Evolutionary conservation across 169 alveolate genomes (phyloP), one percentile per base, ranked within the genome.

Genomic region (Cryptosporidium sp.): DNA sequence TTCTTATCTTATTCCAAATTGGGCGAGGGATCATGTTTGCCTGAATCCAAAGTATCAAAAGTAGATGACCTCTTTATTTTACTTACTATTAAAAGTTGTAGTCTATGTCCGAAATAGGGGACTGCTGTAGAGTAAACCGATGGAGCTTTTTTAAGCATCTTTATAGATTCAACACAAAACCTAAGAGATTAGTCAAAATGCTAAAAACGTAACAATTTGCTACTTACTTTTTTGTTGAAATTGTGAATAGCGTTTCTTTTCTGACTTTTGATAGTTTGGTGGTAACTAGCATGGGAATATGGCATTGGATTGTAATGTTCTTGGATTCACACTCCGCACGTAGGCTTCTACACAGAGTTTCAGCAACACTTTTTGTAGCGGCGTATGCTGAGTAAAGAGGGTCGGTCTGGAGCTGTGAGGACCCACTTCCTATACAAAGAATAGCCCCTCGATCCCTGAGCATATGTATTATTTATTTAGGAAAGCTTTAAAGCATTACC

Each of bases 291-390:
- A 92, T 55, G 5, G 93, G 93, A 69, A 61, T 86, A 43, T 92
- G 94, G 69, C 93, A 92, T 52, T 92, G 94, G n/a, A 92, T 74
- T 68, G 80, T 75, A 29, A 92, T 92, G 41, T 87, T 85, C 21
- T 84, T 55, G 23, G 92, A 91, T 59, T 45, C 55, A 84, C 91
- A 68, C 35, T 92, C 94, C n/a, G 70, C 75, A 74, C 55, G 91
- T 39, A 92, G 68, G 14, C 92, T 71, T 2, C 92, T 62, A 26
- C 93, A 89, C 41, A 92, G 69, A 18, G 91, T 48, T 65, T 92
- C 93, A 0, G 91, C 29, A 10, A 84, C 93, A 2, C 74, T 86
- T 67, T 92, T 92, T 18, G 92, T 86, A 12, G 92, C 89, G 35
- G 91, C 93, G 29, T 92, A 92, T 26, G 86, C 93, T 26, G 87